Evolutionary conservation across 176 grass and related monocot genomes (phyloP).

Genomic region (Eragrostis curvula): DNA sequence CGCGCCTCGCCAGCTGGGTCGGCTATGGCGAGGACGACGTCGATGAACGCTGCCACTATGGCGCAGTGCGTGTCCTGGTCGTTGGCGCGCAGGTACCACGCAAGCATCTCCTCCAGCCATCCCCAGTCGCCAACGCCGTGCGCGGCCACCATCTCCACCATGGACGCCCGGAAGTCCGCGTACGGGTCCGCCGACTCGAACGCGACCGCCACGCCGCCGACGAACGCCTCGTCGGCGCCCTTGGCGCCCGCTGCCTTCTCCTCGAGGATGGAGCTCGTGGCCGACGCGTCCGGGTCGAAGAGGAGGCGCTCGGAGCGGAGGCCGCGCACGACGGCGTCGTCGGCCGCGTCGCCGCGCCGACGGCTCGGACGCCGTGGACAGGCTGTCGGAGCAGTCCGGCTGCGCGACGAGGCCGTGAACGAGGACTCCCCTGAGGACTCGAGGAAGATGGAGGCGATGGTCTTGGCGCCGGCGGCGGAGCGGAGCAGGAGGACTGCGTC

Average conservation of each 20-base stretch:
- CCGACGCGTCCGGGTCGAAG: slow-evolving; percentile 58
- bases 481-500: slow-evolving; percentile 37
- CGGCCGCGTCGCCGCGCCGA: slow-evolving; percentile 33
- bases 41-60: slow-evolving; percentile 75
- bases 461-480: slow-evolving; percentile 4
- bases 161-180: slow-evolving; percentile 76
- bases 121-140: slow-evolving; percentile 64
- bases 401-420: slow-evolving; percentile 60
- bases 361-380: slow-evolving; percentile 57
- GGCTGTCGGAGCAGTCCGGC: slow-evolving; percentile 56
- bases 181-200: slow-evolving; percentile 84
- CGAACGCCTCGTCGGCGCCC: slow-evolving; percentile 15
- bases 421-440: slow-evolving; percentile 64
- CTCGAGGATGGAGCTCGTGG: slow-evolving; percentile 70
- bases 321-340: slow-evolving; percentile 48
- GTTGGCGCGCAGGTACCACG: slow-evolving; percentile 73
- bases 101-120: slow-evolving; percentile 84
- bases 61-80: slow-evolving; percentile 55
- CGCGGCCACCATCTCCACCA: slow-evolving; percentile 76
- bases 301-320: slow-evolving; percentile 69
- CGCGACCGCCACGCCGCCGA: slow-evolving; percentile 57
- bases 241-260: neutral
- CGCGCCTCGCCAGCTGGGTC: slow-evolving; percentile 35
- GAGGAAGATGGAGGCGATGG: slow-evolving; percentile 58
- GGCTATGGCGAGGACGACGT: slow-evolving; percentile 69